phyloP scores from a whole-genome alignment of 176 grass and related monocot genomes.

The Aegilops sharonensis region DNA sequence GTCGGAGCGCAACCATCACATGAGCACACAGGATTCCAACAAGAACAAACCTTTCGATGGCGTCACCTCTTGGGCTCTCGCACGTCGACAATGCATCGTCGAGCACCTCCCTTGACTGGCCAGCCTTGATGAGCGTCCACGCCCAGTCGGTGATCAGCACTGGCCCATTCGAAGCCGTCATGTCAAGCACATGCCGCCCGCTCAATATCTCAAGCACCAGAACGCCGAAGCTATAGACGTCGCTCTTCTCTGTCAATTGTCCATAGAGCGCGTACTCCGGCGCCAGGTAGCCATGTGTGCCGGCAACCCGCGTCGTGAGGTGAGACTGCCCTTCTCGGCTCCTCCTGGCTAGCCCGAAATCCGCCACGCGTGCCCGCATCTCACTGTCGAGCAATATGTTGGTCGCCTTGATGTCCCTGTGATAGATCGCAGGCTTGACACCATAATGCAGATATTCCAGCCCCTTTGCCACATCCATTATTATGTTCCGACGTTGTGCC shows the following conservation, averaged over 20 bases:
- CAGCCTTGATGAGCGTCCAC: conserved; percentile 71
- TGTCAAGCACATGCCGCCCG: conserved; percentile 67
- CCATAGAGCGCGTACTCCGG: conserved; percentile 94
- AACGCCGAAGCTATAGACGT: conserved; percentile 92
- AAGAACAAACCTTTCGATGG: conserved; percentile 83
- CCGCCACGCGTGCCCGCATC: conserved; percentile 75
- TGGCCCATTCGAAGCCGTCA: conserved; percentile 42
- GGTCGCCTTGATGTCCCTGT: conserved; percentile 89
- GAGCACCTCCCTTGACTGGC: conserved; percentile 52
- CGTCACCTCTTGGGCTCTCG: conserved; percentile 56
- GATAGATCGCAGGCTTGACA: conserved; percentile 88
- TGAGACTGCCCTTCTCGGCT: conserved; percentile 86
- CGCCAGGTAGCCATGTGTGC: conserved; percentile 85
- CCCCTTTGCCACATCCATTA: conserved; percentile 78
- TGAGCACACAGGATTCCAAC: conserved; percentile 90
- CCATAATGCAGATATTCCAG: conserved; percentile 82
- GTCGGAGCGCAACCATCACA: conserved; percentile 88
- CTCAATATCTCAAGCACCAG: conserved; percentile 78
- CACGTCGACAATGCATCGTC: conserved; percentile 43
- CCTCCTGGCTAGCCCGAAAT: conserved; percentile 72
- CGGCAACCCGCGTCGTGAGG: conserved; percentile 90
- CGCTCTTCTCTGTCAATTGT: conserved; percentile 90
- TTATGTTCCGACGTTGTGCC: conserved; percentile 71
- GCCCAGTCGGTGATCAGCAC: conserved; percentile 97
- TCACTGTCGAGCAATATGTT: conserved; percentile 80